These are phyloP conservation scores for Crithidia acanthocephali DNA, from an alignment of 208 protist species.

Conservation along the genomic window DNA sequence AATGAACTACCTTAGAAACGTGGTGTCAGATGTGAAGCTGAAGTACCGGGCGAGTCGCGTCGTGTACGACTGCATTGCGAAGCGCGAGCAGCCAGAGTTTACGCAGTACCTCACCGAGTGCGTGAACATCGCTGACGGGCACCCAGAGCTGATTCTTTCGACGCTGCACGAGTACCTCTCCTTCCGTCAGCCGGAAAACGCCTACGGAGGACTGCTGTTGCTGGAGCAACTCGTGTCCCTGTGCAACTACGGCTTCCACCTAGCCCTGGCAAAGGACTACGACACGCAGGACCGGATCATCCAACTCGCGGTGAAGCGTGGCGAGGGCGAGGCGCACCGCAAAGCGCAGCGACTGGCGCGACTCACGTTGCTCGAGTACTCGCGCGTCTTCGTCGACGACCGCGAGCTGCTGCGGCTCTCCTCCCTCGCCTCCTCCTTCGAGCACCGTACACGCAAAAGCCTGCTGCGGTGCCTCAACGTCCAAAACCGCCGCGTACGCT, in stretches of 20 bases:
- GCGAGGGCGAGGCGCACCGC: conserved; percentile 59
- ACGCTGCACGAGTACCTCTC: conserved; percentile 46
- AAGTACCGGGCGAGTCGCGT: conserved; percentile 50
- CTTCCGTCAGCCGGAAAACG: conserved; percentile 31
- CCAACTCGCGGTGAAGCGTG: conserved; percentile 49
- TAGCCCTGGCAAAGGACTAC: conserved; percentile 56
- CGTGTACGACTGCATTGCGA: conserved; percentile 42
- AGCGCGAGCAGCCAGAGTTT: conserved; percentile 26
- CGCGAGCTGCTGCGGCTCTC: conserved; percentile 58
- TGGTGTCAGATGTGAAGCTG: conserved; percentile 57
- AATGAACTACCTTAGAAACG: conserved; percentile 72
- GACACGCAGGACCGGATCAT: conserved; percentile 72
- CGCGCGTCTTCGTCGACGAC: conserved; percentile 85
- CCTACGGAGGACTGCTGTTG: conserved; percentile 59
- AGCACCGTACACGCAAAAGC: conserved; percentile 66
- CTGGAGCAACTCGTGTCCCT: conserved; percentile 78
- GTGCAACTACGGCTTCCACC: conserved; percentile 82
- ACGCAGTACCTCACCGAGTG: conserved; percentile 42
- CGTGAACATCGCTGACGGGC: conserved; percentile 54
- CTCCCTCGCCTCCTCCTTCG: conserved; percentile 53
- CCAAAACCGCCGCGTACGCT: conserved; percentile 61
- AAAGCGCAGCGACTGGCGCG: conserved; percentile 64
- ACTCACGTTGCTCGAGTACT: conserved; percentile 86
- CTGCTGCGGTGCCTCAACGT: conserved; percentile 84
- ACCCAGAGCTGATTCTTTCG: conserved; percentile 60